A percentile compares a stretch with the other conserved stretches of the same genome.
phyloP scores from a whole-genome alignment of 169 alveolate species.

The Theileria equi region DNA sequence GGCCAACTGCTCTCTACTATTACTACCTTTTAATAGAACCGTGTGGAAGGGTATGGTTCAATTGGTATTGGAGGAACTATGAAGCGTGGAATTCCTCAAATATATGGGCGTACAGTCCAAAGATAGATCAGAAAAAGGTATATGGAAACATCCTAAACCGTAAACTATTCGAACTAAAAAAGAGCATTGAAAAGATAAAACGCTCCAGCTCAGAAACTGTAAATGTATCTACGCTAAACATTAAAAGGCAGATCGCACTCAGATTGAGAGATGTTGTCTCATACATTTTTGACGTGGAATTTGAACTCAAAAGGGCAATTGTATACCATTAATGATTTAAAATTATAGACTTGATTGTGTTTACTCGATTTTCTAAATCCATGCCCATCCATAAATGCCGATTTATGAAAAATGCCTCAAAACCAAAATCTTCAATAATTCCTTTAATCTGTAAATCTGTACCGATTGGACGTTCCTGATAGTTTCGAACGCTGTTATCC shows the following conservation, averaged over 20 bases:
- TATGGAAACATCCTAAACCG: no score
- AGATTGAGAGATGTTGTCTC: slow-evolving; percentile 55
- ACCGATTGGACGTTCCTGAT: neutral
- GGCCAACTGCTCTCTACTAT: slow-evolving; percentile 37
- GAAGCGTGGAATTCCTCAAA: slow-evolving; percentile 60
- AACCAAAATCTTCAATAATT: slow-evolving; percentile 12
- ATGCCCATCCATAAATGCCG: slow-evolving; percentile 2
- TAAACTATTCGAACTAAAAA: no score
- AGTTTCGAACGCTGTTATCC: neutral
- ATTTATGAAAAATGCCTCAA: neutral
- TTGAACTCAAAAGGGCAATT: slow-evolving; percentile 36
- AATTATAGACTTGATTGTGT: slow-evolving; percentile 3
- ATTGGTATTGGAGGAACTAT: slow-evolving; percentile 47
- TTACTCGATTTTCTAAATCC: neutral
- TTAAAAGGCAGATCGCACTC: slow-evolving; percentile 53
- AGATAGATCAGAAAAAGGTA: neutral
- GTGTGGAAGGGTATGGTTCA: slow-evolving; percentile 49
- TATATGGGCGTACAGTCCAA: slow-evolving; percentile 34
- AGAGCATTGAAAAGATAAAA: no score
- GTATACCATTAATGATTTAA: slow-evolving; percentile 1
- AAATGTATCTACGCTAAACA: slow-evolving; percentile 23
- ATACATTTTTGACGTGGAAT: slow-evolving; percentile 40
- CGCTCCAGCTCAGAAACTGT: neutral
- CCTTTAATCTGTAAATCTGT: slow-evolving; percentile 6
- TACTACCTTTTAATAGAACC: slow-evolving; percentile 34